Base-by-base conservation (phyloP, 2,329 filamentous ascomycete species). In the Plectosphaerella sp. region DNA sequence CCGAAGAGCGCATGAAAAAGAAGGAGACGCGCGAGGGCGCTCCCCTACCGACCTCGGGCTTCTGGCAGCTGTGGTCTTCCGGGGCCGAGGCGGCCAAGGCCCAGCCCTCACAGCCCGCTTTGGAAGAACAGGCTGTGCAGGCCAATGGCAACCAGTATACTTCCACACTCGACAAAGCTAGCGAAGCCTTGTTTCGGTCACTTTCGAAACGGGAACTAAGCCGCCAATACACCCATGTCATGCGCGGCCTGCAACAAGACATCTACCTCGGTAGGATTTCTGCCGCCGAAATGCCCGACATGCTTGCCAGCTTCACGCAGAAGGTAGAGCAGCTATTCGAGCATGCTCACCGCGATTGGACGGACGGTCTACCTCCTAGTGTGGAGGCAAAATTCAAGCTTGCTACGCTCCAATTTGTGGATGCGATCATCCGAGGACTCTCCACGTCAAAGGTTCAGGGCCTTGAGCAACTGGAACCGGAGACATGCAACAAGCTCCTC, bases 1-100 rank as follows among this genome's bases (percentile, higher is more conserved):
- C 64, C 10, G 59, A 63, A 48, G 52, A 61, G 7, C 63, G 63
- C 4, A 59, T 57, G n/a, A 56, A 54, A 24, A 64, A 62, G 51
- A 56, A 55, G 28, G 11, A 33, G 8, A 33, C 28, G 2, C 28
- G 11, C 36, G 42, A 55, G 14, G 53, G 54, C 15, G 36, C 61
- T 7, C 60, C 51, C 25, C 48, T 60, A 1, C 4, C 28, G 11
- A 9, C 11, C 28, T 9, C 28, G 28, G 28, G 28, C 2, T 12
- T 33, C 28, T 33, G 53, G 48, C 1, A 15, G 64, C 1, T 49
- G 28, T 9, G 8, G 11, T 12, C 28, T 33, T 33, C 28, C 28
- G 41, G 25, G 37, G 39, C n/a, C 41, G 20, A 37, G 45, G 11
- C 45, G 45, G 22, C 25, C 41, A 35, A 15, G 15, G 14, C 2